These are phyloP conservation scores for Magnolia sinica DNA, from an alignment of 164 flowering plant genomes.

Conservation along the genomic window DNA sequence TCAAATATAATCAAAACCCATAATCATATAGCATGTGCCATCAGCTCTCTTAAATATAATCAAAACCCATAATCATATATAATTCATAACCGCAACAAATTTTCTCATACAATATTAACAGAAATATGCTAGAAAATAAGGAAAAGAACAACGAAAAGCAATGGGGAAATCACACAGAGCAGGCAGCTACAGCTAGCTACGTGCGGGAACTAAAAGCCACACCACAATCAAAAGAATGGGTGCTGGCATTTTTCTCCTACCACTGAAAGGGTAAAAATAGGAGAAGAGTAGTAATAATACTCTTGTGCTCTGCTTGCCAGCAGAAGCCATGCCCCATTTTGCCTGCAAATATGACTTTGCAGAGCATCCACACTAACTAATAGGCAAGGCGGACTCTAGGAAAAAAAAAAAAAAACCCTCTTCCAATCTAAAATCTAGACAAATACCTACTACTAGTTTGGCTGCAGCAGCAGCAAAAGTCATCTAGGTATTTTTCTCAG, in stretches of 20 bases:
- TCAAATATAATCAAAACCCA: neutral
- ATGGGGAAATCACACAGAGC: neutral
- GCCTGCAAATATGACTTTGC: constrained; percentile 1
- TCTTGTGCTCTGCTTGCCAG: neutral
- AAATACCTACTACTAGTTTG: neutral
- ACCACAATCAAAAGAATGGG: neutral
- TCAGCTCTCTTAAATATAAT: no score
- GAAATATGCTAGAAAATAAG: neutral
- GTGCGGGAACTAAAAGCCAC: neutral
- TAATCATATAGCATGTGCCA: no score
- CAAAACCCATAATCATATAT: neutral
- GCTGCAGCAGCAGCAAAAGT: neutral
- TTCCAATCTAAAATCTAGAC: no score
- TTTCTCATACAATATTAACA: constrained; percentile 5
- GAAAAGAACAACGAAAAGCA: neutral
- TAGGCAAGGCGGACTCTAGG: neutral
- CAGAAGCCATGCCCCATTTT: neutral
- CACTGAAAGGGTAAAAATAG: neutral
- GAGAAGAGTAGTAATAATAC: neutral
- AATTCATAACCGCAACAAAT: neutral
- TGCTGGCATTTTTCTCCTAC: neutral
- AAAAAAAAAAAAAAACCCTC: neutral
- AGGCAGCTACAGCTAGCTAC: neutral
- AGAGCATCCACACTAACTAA: neutral
- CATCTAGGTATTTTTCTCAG: neutral